Percentiles rank a stretch among this genome's conserved stretches.
These are phyloP conservation scores for Cladophialophora chaetospira DNA, from an alignment of 2,329 filamentous ascomycete species.

Conservation along the genomic window DNA sequence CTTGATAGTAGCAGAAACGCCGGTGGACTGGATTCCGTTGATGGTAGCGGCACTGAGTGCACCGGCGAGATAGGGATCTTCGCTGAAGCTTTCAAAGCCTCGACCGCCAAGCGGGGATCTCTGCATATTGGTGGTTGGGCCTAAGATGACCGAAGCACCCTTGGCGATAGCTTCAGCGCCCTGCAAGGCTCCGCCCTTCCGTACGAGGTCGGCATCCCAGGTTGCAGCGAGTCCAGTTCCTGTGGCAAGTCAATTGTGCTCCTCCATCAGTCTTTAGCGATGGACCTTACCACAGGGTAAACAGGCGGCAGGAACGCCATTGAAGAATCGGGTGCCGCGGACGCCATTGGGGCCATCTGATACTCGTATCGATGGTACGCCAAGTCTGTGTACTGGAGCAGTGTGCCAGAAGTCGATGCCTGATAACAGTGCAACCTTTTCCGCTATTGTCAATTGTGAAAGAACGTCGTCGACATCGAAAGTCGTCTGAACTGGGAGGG, in stretches of 20 bases:
- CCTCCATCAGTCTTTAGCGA: background rate
- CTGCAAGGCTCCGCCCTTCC: conserved; percentile 69
- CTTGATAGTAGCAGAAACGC: conserved; percentile 77
- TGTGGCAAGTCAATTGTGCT: conserved; percentile 10
- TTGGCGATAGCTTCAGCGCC: conserved; percentile 72
- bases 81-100: conserved; percentile 85
- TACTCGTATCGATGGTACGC: conserved; percentile 66
- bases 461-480: conserved; percentile 35
- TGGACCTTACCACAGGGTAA: conserved; percentile 62
- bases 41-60: conserved; percentile 72
- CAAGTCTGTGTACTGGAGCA: conserved; percentile 62
- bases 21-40: conserved; percentile 70
- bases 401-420: conserved; percentile 72
- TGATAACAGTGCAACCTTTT: conserved; percentile 60
- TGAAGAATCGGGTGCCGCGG: conserved; percentile 68
- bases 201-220: conserved; percentile 72
- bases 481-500: conserved; percentile 22
- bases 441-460: conserved; percentile 40
- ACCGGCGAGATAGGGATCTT: conserved; percentile 76
- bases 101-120: conserved; percentile 79
- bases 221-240: conserved; percentile 77
- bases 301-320: conserved; percentile 69
- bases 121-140: conserved; percentile 79
- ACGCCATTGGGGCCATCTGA: conserved; percentile 72
- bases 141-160: conserved; percentile 72